A percentile compares a stretch with the other conserved stretches of the same genome.
Evolutionary conservation across 352 stramenopile genomes (phyloP).

Genomic region (Globisporangium takayamanum): DNA sequence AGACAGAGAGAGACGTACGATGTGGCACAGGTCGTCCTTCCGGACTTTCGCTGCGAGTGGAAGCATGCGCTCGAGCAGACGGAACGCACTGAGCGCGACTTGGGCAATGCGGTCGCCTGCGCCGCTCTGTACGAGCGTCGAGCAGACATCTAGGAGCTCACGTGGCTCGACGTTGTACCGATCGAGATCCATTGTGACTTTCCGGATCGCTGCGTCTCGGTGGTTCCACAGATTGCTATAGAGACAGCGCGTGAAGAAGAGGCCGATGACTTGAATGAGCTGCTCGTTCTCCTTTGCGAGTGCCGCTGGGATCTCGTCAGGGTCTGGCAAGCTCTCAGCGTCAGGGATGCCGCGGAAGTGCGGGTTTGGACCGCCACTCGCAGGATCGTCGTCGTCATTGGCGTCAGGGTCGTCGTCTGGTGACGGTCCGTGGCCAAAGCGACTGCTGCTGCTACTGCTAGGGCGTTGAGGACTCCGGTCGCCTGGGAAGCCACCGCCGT

Average conservation of each 20-base stretch:
- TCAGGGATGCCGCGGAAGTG: slow-evolving; percentile 66
- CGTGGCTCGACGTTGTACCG: slow-evolving; percentile 43
- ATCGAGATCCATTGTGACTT: slow-evolving; percentile 72
- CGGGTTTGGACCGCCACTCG: slow-evolving; percentile 23
- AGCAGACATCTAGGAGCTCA: slow-evolving; percentile 50
- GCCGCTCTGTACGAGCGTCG: slow-evolving; percentile 64
- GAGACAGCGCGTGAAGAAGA: slow-evolving; percentile 74
- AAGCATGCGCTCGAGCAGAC: slow-evolving; percentile 55
- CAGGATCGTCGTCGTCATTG: slow-evolving; percentile 9
- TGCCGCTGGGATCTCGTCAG: slow-evolving; percentile 57
- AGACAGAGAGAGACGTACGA: slow-evolving; percentile 30
- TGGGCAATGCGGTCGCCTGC: slow-evolving; percentile 68
- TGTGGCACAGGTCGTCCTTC: slow-evolving; percentile 56
- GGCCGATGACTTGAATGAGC: slow-evolving; percentile 65
- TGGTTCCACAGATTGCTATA: slow-evolving; percentile 88
- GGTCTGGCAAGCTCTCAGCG: slow-evolving; percentile 59
- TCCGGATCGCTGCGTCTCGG: slow-evolving; percentile 75
- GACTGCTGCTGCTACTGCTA: slow-evolving; percentile 11
- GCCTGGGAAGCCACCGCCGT: slow-evolving; percentile 2
- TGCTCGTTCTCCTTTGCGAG: slow-evolving; percentile 74
- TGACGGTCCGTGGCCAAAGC: background rate
- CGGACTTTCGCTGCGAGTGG: slow-evolving; percentile 36
- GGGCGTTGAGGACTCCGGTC: slow-evolving; percentile 14
- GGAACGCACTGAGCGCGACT: slow-evolving; percentile 68
- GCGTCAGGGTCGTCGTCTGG: slow-evolving; percentile 11